These are phyloP conservation scores for Myxozyma kluyveri DNA, from an alignment of 805 yeast species.

Conservation along the genomic window DNA sequence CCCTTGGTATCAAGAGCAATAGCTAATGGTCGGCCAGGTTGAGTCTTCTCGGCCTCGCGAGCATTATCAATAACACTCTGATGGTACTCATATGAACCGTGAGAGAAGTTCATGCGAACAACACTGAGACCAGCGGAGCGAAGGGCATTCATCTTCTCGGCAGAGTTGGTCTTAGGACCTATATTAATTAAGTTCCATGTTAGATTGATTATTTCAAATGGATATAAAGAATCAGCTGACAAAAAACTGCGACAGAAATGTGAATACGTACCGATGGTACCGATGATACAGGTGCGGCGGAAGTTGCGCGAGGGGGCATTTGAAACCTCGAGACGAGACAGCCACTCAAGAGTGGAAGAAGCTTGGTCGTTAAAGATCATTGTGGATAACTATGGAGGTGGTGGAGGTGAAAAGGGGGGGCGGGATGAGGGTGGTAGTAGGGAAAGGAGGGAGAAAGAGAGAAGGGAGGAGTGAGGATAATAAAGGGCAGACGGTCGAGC, in stretches of 20 bases:
- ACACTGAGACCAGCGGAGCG: slow-evolving; percentile 98
- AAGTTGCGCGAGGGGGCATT: slow-evolving; percentile 72
- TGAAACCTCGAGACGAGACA: slow-evolving; percentile 69
- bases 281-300: slow-evolving; percentile 95
- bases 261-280: slow-evolving; percentile 73
- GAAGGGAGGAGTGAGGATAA: background rate
- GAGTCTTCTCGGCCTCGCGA: slow-evolving; percentile 84
- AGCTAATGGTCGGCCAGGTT: slow-evolving; percentile 95
- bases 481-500: background rate
- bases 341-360: slow-evolving; percentile 62
- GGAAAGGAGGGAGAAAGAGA: background rate
- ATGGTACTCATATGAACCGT: slow-evolving; percentile 97
- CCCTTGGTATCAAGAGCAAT: slow-evolving; percentile 99
- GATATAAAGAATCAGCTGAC: background rate
- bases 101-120: slow-evolving; percentile 98
- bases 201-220: background rate
- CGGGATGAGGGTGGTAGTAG: background rate
- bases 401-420: background rate
- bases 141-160: slow-evolving; percentile 76
- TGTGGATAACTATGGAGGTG: too few relatives aligned
- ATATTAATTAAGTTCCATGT: background rate
- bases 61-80: slow-evolving; percentile 95
- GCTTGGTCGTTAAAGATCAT: slow-evolving; percentile 30
- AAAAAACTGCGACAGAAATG: too few relatives aligned
- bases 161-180: slow-evolving; percentile 91